Evolutionary conservation across 129 eudicot genomes (phyloP).

Genomic region (Lactuca saligna): DNA sequence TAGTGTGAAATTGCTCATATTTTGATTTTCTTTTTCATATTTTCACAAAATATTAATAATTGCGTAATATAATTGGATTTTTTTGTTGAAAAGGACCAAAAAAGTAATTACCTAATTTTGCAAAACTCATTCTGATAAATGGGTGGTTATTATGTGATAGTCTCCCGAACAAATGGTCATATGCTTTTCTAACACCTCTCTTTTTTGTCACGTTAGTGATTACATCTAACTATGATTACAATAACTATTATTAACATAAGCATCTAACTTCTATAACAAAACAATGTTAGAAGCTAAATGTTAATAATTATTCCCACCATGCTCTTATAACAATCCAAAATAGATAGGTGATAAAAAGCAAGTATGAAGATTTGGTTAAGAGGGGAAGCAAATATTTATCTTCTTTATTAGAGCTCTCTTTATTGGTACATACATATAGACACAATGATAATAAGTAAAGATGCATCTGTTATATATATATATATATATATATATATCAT

Average conservation of each 20-base stretch:
- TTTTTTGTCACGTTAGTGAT: background rate
- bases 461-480: slow-evolving; percentile 16
- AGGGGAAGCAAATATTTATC: slow-evolving; percentile 12
- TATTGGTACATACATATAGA: slow-evolving; percentile 29
- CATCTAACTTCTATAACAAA: background rate
- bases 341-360: slow-evolving; percentile 3
- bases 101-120: background rate
- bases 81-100: background rate
- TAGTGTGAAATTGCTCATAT: too few relatives aligned
- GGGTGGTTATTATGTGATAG: background rate
- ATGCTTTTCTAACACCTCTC: background rate
- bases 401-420: background rate
- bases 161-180: background rate
- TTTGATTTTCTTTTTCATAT: too few relatives aligned
- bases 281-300: background rate
- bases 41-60: too few relatives aligned
- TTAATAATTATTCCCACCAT: slow-evolving; percentile 14
- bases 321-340: slow-evolving; percentile 26
- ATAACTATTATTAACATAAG: background rate
- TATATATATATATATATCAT: background rate
- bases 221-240: background rate
- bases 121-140: background rate
- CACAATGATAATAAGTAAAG: slow-evolving; percentile 16
- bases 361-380: slow-evolving; percentile 9
- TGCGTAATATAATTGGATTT: background rate